These are phyloP conservation scores for Phytophthora pluvialis DNA, from an alignment of 352 stramenopile genomes.

Conservation along the genomic window DNA sequence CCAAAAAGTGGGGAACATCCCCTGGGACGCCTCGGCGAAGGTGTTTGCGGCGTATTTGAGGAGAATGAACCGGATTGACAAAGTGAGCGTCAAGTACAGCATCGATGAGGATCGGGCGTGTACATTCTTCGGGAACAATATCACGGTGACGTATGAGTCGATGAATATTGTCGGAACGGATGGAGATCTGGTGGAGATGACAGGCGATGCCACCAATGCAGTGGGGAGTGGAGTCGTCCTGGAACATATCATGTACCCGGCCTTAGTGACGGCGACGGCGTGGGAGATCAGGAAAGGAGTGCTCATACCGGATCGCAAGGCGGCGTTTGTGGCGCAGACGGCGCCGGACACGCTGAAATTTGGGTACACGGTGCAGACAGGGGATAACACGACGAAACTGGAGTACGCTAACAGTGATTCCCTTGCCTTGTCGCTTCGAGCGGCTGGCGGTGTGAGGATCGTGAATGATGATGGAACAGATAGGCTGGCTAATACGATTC, in stretches of 20 bases:
- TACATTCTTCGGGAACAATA: conserved; percentile 85
- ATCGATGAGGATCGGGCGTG: conserved; percentile 65
- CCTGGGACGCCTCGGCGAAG: conserved; percentile 56
- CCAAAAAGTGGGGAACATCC: conserved; percentile 70
- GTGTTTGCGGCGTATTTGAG: conserved; percentile 55
- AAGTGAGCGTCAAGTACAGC: conserved; percentile 63
- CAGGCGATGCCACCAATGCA: conserved; percentile 52
- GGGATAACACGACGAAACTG: conserved; percentile 61
- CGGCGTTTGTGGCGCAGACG: conserved; percentile 37
- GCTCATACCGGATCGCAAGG: conserved; percentile 44
- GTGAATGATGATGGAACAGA: conserved; percentile 43
- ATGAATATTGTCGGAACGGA: conserved; percentile 71
- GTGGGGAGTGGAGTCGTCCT: conserved; percentile 50
- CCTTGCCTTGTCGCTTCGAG: conserved; percentile 47
- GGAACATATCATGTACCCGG: conserved; percentile 46
- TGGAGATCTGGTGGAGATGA: conserved; percentile 71
- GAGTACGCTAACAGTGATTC: conserved; percentile 79
- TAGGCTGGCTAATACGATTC: conserved; percentile 43
- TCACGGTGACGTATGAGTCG: conserved; percentile 78
- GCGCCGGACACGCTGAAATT: conserved; percentile 62
- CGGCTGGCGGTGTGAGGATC: conserved; percentile 33
- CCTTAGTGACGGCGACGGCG: conserved; percentile 49
- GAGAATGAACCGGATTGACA: conserved; percentile 71
- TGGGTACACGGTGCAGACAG: conserved; percentile 60
- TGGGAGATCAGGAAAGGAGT: conserved; percentile 75